Evolutionary conservation across 208 protist genomes (phyloP), one percentile per base, ranked within the genome.

Genomic region (Trypanosoma brucei): DNA sequence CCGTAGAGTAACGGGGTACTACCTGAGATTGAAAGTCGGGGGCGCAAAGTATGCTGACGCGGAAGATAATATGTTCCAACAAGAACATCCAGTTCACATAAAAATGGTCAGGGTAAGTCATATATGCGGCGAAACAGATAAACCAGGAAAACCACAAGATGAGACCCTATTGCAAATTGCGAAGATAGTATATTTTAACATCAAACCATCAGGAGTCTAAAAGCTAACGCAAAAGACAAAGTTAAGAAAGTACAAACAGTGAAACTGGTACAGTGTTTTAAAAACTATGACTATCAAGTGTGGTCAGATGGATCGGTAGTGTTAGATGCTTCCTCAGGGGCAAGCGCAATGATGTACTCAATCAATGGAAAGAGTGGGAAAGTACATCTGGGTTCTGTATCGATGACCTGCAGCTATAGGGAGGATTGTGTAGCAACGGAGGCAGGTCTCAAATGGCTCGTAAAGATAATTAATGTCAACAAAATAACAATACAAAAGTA

Each of bases 351-450:
- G n/a, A n/a, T n/a, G n/a, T n/a, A n/a, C n/a, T n/a, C n/a, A n/a
- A n/a, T n/a, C n/a, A n/a, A n/a, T n/a, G n/a, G n/a, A n/a, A n/a
- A n/a, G n/a, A n/a, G n/a, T n/a, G n/a, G n/a, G n/a, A n/a, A n/a
- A n/a, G n/a, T n/a, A n/a, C n/a, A n/a, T n/a, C n/a, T n/a, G n/a
- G n/a, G n/a, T n/a, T n/a, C n/a, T n/a, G n/a, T n/a, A n/a, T 13
- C 13, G 6, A 0, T 65, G 40, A 1, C 39, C 39, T 71, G 58
- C 39, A 71, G 58, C 53, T 71, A 65, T 48, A 54, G 0, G 42
- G 46, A 0, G 6, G 58, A 71, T 65, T 59, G 57, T 40, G 4
- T 71, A 7, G 65, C 65, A 0, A 30, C 65, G 46, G 46, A 59
- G 2, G 36, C 22, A 46, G 65, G 40, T 3, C 35, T 71, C 3